Base-by-base conservation (phyloP, 208 protist genomes). In the Jaenimonas drosophilae region DNA sequence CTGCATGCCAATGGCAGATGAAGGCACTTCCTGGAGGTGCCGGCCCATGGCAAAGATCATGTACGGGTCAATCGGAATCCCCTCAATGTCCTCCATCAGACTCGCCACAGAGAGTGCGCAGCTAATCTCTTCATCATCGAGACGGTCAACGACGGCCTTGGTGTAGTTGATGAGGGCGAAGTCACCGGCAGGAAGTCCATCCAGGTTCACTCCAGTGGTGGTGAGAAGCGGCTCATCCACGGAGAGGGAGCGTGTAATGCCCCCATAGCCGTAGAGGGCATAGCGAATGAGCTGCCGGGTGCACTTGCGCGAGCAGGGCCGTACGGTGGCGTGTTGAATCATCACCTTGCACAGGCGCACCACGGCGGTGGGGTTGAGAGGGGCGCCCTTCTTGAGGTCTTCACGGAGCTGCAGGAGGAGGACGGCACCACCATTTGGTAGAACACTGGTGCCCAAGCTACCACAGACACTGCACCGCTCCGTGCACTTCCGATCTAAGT, bases 101-200 rank as follows among this genome's bases (percentile, higher is more conserved):
- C 79, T 89, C 12, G 79, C 79, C 47, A 93, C 84, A 0, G 76
- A 75, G 27, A 85, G 30, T 0, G 84, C 84, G 43, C 84, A 93
- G 28, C 57, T 69, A 12, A 64, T 87, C 34, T 88, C 77, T 59
- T 85, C 77, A 2, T 69, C 76, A 4, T 54, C 54, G 12, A 71
- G 32, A 29, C 74, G 59, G 34, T 84, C 59, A 27, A 81, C 36
- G 6, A 46, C 21, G 19, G 63, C 58, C 4, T 39, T 38, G n/a
- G 53, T 51, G 21, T 88, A 60, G 44, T 88, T 69, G 17, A 86
- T 33, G 26, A 91, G 59, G n/a, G 64, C 60, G 49, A 91, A 91
- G 25, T 66, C 49, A 7, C 63, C 54, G 27, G n/a, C 31, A 11
- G 66, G 54, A 24, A 64, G 46, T 17, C 45, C 7, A n/a, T 16